These are phyloP conservation scores for Tetrastigma voinierianum DNA, from an alignment of 164 flowering plant species.

Conservation along the genomic window DNA sequence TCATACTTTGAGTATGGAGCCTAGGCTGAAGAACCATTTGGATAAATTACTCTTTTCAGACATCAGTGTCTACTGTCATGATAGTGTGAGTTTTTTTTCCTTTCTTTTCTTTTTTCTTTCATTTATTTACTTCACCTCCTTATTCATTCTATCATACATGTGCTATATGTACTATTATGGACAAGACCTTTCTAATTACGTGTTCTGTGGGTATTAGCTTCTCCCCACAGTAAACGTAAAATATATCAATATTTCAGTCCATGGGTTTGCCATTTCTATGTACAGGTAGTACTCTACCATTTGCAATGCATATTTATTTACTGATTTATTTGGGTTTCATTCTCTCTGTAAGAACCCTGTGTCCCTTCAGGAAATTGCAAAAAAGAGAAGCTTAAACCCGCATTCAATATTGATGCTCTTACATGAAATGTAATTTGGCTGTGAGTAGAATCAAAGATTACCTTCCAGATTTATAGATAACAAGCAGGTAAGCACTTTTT, in stretches of 20 bases:
- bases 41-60: slow-evolving; percentile 64
- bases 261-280: slow-evolving; percentile 85
- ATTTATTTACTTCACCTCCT: neutral
- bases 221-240: slow-evolving; percentile 1
- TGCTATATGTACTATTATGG: too few relatives aligned
- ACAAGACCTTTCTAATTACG: too few relatives aligned
- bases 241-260: slow-evolving; percentile 55
- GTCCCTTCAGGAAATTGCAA: too few relatives aligned
- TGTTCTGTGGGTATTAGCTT: too few relatives aligned
- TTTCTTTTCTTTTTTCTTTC: slow-evolving; percentile 6
- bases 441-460: slow-evolving; percentile 20
- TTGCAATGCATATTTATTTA: neutral
- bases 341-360: neutral
- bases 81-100: slow-evolving; percentile 46
- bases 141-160: too few relatives aligned
- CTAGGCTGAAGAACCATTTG: slow-evolving; percentile 65
- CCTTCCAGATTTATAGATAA: slow-evolving; percentile 41
- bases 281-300: slow-evolving; percentile 55
- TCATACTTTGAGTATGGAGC: slow-evolving; percentile 81
- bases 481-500: slow-evolving; percentile 44
- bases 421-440: slow-evolving; percentile 23
- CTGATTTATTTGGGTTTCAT: neutral
- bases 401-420: slow-evolving; percentile 46
- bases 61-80: slow-evolving; percentile 51
- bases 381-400: slow-evolving; percentile 47